A percentile compares a stretch with the other conserved stretches of the same genome.
These are phyloP conservation scores for Hymenoscyphus infarciens DNA, from an alignment of 2,329 filamentous ascomycete species.

Conservation along the genomic window DNA sequence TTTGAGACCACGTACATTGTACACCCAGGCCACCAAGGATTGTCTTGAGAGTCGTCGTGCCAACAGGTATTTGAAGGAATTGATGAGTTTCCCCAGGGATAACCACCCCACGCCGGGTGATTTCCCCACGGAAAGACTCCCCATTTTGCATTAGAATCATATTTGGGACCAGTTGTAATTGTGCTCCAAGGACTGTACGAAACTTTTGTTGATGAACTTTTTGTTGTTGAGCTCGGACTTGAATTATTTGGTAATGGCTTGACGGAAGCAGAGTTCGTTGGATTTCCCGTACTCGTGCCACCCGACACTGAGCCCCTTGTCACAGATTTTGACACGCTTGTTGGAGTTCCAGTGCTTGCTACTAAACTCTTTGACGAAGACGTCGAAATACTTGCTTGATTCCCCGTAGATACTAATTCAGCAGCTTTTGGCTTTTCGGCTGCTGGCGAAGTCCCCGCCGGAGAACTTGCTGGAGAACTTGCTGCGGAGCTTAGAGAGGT, in stretches of 20 bases:
- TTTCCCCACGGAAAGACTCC: conserved; percentile 9
- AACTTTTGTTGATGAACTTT: neutral
- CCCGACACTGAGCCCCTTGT: neutral
- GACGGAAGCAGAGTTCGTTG: neutral
- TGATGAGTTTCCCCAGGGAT: conserved; percentile 7
- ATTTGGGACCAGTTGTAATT: conserved; percentile 2
- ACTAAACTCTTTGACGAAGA: neutral
- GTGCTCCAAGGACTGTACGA: neutral
- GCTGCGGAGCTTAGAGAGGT: neutral
- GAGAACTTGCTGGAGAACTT: neutral
- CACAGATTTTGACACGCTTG: neutral
- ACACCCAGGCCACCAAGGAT: conserved; percentile 8
- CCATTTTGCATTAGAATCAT: neutral
- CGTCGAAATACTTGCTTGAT: neutral
- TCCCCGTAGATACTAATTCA: neutral
- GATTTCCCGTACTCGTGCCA: neutral
- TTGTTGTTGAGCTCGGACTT: neutral
- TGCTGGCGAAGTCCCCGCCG: neutral
- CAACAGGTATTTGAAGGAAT: conserved; percentile 8
- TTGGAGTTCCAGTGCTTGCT: neutral
- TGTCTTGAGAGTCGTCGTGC: neutral
- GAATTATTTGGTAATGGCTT: neutral
- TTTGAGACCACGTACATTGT: conserved; percentile 1
- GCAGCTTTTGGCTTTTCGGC: neutral
- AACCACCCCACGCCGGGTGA: conserved; percentile 5